Percentiles rank a stretch among this genome's conserved stretches.
These are phyloP conservation scores for Grigorovia jiainica DNA, from an alignment of 805 yeast genomes.

Conservation along the genomic window DNA sequence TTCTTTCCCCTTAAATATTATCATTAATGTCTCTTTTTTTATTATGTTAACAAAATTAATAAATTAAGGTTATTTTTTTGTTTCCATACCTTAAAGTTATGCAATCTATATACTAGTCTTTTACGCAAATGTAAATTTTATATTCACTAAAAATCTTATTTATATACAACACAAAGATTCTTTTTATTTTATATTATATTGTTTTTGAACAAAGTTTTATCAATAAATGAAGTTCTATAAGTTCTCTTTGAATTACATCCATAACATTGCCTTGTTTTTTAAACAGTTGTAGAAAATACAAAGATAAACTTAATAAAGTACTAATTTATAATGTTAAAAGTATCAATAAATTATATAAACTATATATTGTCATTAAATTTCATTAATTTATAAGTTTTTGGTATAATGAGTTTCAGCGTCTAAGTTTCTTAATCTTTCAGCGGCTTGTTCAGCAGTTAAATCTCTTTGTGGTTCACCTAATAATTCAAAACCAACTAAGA, in stretches of 20 bases:
- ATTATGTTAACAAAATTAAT: too few relatives aligned
- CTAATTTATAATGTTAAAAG: not conserved
- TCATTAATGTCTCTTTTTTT: too few relatives aligned
- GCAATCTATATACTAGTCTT: too few relatives aligned
- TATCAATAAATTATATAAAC: not conserved
- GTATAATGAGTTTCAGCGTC: constrained; percentile 28
- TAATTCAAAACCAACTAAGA: constrained; percentile 63
- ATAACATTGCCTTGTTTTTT: too few relatives aligned
- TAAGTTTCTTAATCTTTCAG: constrained; percentile 35
- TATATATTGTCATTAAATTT: not conserved
- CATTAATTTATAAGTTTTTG: constrained; percentile 34
- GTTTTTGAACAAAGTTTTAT: not conserved
- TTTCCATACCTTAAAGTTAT: too few relatives aligned
- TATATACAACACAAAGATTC: too few relatives aligned
- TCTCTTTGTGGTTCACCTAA: constrained; percentile 57
- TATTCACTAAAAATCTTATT: too few relatives aligned
- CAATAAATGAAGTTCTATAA: too few relatives aligned
- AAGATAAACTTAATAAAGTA: not conserved
- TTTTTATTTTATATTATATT: too few relatives aligned
- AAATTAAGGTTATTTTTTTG: too few relatives aligned
- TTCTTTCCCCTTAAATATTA: not conserved
- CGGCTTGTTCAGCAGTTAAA: constrained; percentile 26
- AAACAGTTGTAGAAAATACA: not conserved
- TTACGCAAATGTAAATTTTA: too few relatives aligned
- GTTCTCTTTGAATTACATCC: too few relatives aligned